Evolutionary conservation across 1,139 yeast genomes (phyloP), one percentile per base, ranked within the genome.

Genomic region (Candida sp.): DNA sequence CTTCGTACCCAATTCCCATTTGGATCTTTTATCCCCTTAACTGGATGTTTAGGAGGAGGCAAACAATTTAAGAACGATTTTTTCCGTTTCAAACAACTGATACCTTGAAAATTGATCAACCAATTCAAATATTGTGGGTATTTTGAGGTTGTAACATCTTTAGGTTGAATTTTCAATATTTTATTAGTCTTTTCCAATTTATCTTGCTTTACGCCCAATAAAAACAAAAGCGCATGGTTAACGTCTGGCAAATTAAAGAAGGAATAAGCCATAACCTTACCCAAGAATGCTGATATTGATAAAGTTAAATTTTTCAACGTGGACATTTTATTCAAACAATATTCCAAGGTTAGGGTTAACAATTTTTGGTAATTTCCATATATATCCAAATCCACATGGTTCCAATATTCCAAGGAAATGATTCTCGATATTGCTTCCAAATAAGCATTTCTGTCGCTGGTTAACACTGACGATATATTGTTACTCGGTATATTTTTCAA

Each of bases 361-460:
- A 73, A 50, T 21, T 52, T 48, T 43, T 66, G 57, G 55, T 65
- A 75, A 36, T 61, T 58, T 6, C 38, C 49, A 36, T 49, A 48
- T 27, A 53, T 47, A 38, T 60, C 63, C 15, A 55, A 44, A 45
- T 61, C 60, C 42, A 56, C 52, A 38, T 50, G 44, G 29, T 53
- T 47, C 95, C 95, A 88, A 58, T 87, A 93, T 9, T 60, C 64
- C 21, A 90, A 72, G 4, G 86, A 67, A 38, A 86, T 58, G 7
- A 88, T 71, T 36, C 91, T 69, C 2, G 90, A 82, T 3, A 88
- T 68, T 42, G 88, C 83, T 58, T 88, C 96, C 45, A 84, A 66
- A 57, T 82, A 86, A 9, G 89, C 90, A 40, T 83, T 77, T 45
- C 84, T 67, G 60, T 88, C 95, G 2, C 68, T 57, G 4, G 49